Percentiles rank a stretch among this genome's conserved stretches.
Conservation (phyloP, 2,329 filamentous ascomycete genomes). For the Ramularia endophylla region DNA sequence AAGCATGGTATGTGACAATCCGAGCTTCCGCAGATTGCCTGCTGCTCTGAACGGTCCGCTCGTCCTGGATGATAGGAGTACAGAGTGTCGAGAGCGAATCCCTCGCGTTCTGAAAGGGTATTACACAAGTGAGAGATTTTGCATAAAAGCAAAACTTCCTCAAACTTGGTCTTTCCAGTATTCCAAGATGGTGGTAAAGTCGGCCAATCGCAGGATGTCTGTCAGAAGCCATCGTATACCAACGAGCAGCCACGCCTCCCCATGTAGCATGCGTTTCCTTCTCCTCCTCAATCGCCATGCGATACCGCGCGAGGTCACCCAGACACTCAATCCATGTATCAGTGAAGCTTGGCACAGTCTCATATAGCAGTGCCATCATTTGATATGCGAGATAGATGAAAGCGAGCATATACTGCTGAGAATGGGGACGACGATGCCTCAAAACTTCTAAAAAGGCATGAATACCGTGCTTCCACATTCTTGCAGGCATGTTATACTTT, state of each 20-base stretch:
- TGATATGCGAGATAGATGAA: conserved; percentile 88
- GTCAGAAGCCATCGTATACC: conserved; percentile 80
- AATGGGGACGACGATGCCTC: conserved; percentile 65
- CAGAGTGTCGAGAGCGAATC: conserved; percentile 68
- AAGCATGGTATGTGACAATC: conserved; percentile 59
- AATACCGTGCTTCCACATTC: conserved; percentile 94
- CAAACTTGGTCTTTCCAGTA: conserved; percentile 64
- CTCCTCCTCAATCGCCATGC: conserved; percentile 87
- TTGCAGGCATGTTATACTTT: conserved; percentile 84
- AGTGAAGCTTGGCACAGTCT: conserved; percentile 75
- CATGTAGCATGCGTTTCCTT: conserved; percentile 65
- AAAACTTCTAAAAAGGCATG: conserved; percentile 47
- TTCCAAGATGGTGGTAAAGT: conserved; percentile 83
- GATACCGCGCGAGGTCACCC: conserved; percentile 76
- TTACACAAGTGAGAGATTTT: conserved; percentile 62
- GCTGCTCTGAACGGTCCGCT: conserved; percentile 29
- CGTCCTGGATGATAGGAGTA: conserved; percentile 40
- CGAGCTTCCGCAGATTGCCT: conserved; percentile 48
- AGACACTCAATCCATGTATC: conserved; percentile 94
- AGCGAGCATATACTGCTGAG: conserved; percentile 80
- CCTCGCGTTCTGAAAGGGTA: conserved; percentile 61
- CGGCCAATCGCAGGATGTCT: conserved; percentile 68
- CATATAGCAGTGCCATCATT: conserved; percentile 81
- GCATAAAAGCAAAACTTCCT: conserved; percentile 68
- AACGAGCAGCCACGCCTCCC: conserved; percentile 71